Percentiles rank a stretch among this genome's conserved stretches.
These are phyloP conservation scores for Fusarium camptoceras DNA, from an alignment of 2,329 filamentous ascomycete genomes.

Conservation along the genomic window DNA sequence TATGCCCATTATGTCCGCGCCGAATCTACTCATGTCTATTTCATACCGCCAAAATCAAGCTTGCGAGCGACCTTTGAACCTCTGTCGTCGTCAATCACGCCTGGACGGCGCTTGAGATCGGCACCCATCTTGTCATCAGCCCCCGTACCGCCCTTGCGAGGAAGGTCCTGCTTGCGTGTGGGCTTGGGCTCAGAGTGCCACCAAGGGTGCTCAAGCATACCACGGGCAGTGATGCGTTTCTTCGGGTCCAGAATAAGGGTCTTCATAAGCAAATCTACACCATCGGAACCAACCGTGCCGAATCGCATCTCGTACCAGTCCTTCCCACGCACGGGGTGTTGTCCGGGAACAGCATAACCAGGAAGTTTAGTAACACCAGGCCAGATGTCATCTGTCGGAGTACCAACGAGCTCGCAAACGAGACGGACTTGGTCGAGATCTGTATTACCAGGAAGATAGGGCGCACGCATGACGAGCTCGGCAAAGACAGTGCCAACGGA, in stretches of 20 bases:
- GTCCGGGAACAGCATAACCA: slow-evolving; percentile 79
- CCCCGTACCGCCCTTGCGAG: slow-evolving; percentile 78
- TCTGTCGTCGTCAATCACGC: slow-evolving; percentile 75
- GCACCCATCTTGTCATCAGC: slow-evolving; percentile 81
- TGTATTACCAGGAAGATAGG: slow-evolving; percentile 84
- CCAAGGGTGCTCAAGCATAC: slow-evolving; percentile 85
- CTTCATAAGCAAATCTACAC: slow-evolving; percentile 87
- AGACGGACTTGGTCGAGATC: slow-evolving; percentile 88
- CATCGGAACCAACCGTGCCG: slow-evolving; percentile 81
- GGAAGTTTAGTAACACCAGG: slow-evolving; percentile 86
- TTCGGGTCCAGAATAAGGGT: slow-evolving; percentile 90
- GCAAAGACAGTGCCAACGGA: slow-evolving; percentile 93
- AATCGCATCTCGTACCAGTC: slow-evolving; percentile 83
- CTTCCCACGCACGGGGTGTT: slow-evolving; percentile 71
- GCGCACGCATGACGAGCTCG: slow-evolving; percentile 84
- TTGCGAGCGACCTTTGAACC: slow-evolving; percentile 84
- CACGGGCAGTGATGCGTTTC: slow-evolving; percentile 80
- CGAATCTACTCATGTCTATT: slow-evolving; percentile 6
- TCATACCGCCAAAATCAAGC: slow-evolving; percentile 75
- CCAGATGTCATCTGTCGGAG: slow-evolving; percentile 94
- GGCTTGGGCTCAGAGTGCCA: slow-evolving; percentile 88
- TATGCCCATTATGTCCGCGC: neutral
- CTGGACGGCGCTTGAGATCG: slow-evolving; percentile 79
- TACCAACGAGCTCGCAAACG: slow-evolving; percentile 87
- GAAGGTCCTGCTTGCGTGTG: slow-evolving; percentile 83